Conservation (phyloP, 2,329 filamentous ascomycete genomes). For the Aspergillus alliaceus region DNA sequence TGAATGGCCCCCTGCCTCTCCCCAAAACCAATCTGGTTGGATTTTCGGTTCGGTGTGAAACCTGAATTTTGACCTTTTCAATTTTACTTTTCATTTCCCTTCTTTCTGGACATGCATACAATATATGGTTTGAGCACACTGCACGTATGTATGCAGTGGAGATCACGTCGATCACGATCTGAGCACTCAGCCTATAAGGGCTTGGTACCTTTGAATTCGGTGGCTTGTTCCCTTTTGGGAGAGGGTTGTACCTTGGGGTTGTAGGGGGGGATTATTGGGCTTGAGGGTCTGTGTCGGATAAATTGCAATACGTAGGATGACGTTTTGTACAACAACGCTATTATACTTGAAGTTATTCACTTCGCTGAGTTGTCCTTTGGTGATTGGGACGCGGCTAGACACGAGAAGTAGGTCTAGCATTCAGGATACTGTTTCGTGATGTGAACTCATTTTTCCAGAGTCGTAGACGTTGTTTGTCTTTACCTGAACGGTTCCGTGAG, state of each 20-base stretch:
- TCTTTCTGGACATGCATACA: background rate
- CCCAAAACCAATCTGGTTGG: background rate
- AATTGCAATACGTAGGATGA: background rate
- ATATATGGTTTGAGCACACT: constrained; percentile 5
- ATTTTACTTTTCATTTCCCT: background rate
- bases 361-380: background rate
- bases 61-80: background rate
- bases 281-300: background rate
- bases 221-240: background rate
- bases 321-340: background rate
- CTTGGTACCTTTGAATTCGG: background rate
- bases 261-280: background rate
- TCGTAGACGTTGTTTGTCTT: no score
- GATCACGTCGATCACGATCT: constrained; percentile 15
- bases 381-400: background rate
- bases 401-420: background rate
- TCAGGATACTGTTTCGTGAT: no score
- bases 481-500: no score
- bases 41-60: background rate
- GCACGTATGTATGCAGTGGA: constrained; percentile 15
- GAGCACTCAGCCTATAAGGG: background rate
- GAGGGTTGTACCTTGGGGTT: background rate
- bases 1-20: background rate
- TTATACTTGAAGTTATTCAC: background rate
- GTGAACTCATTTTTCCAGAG: no score